Evolutionary conservation across 1,139 yeast genomes (phyloP).

Genomic region (Sugiyamaella japonica): DNA sequence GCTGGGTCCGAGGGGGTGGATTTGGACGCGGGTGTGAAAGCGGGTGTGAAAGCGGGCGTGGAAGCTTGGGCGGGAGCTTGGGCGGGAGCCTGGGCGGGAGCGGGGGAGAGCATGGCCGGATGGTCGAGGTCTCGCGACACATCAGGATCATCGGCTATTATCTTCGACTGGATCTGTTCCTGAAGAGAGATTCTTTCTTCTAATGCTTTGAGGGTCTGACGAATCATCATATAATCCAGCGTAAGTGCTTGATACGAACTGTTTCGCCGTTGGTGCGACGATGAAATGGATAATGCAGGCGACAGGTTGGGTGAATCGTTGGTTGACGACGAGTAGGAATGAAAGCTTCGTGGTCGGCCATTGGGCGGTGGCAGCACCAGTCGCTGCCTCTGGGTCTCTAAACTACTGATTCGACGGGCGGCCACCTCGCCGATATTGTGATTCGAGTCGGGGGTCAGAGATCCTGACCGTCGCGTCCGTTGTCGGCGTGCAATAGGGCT

Average conservation of each 20-base stretch:
- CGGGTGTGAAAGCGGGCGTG: no score
- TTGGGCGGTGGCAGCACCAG: conserved; percentile 5
- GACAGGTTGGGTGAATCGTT: neutral
- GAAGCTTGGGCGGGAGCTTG: no score
- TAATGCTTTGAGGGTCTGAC: conserved; percentile 25
- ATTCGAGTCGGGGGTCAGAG: conserved; percentile 18
- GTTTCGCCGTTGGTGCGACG: conserved; percentile 4
- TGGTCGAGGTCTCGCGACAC: neutral
- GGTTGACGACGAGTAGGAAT: conserved; percentile 8
- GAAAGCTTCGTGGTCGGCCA: conserved; percentile 15
- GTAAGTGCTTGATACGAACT: conserved; percentile 22
- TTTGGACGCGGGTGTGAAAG: no score
- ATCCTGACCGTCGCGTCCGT: conserved; percentile 12
- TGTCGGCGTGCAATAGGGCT: conserved; percentile 23
- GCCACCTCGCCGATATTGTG: conserved; percentile 15
- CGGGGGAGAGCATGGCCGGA: no score
- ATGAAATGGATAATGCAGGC: conserved; percentile 6
- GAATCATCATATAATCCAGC: conserved; percentile 29
- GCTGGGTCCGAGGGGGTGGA: no score
- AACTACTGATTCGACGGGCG: conserved; percentile 15
- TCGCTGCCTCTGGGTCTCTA: conserved; percentile 16
- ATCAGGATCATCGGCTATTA: conserved; percentile 16
- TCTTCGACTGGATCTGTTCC: conserved; percentile 23
- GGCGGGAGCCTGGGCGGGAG: no score
- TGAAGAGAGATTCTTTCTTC: conserved; percentile 27